A percentile compares a stretch with the other conserved stretches of the same genome.
Conservation (phyloP, 441 rosid genomes). For the Melastoma candidum region DNA sequence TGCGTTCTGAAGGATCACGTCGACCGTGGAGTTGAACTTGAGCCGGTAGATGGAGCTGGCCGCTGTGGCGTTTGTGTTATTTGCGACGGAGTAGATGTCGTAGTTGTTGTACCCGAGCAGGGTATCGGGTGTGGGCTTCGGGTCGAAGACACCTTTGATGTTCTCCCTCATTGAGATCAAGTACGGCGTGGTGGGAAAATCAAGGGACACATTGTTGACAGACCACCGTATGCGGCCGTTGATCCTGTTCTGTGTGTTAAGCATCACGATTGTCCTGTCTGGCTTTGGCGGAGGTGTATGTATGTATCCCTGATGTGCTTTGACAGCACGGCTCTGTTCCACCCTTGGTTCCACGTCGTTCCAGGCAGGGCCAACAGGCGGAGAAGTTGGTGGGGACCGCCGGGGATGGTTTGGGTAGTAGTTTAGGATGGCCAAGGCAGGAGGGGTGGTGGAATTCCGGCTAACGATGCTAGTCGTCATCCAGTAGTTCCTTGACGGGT, state of each 20-base stretch:
- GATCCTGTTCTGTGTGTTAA: constrained; percentile 52
- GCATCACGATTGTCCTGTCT: constrained; percentile 37
- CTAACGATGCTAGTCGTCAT: constrained; percentile 42
- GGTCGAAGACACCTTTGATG: constrained; percentile 26
- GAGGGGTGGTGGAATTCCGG: constrained; percentile 36
- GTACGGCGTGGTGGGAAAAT: constrained; percentile 48
- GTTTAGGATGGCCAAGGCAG: constrained; percentile 33
- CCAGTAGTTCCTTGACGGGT: constrained; percentile 60
- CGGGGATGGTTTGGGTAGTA: constrained; percentile 55
- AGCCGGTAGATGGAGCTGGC: constrained; percentile 37
- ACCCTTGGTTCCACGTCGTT: constrained; percentile 23
- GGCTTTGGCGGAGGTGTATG: constrained; percentile 32
- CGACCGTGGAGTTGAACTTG: constrained; percentile 42
- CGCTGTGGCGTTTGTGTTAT: constrained; percentile 28
- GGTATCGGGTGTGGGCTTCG: constrained; percentile 35
- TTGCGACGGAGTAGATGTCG: constrained; percentile 12
- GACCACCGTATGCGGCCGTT: constrained; percentile 42
- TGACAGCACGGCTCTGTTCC: constrained; percentile 41
- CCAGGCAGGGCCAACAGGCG: constrained; percentile 44
- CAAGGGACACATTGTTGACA: constrained; percentile 53
- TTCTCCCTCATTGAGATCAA: constrained; percentile 44
- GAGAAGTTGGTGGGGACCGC: constrained; percentile 33
- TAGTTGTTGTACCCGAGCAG: constrained; percentile 23
- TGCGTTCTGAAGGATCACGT: constrained; percentile 59
- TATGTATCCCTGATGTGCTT: constrained; percentile 30